Evolutionary conservation across 805 yeast species (phyloP), one percentile per base, ranked within the genome.

Genomic region (Blastobotrys robertii): DNA sequence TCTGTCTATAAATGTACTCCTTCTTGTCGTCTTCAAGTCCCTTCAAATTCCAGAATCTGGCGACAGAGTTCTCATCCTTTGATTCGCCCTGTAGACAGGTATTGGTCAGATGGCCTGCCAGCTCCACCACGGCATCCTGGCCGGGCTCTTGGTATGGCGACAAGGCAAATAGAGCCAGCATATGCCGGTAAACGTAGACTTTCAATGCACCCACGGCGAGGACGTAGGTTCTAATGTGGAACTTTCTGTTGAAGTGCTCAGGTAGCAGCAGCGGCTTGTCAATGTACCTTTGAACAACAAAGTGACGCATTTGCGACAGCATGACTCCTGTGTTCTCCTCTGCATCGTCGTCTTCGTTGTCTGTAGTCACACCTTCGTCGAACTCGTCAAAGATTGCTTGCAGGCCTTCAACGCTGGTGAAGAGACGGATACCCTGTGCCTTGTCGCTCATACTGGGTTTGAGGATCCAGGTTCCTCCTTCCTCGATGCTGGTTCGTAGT

Each of bases 401-500:
- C 39, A 92, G 66, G 54, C 87, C 92, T 7, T 79, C 84, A 30
- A 85, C 69, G 0, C 87, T 79, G 43, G 70, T 71, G 65, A 92
- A 92, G 0, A 92, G 63, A 33, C 95, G 67, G 39, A 92, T 90
- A 0, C 98, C 98, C 59, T 92, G 96, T 8, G 95, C 98, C 58
- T 90, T 81, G 58, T 92, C 98, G 55, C 94, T 83, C 96, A 92
- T 87, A 50, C 95, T 79, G 11, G 98, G 98, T 58, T 92, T 92
- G 58, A 92, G 69, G 32, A 92, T 92, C 88, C 94, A 90, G 38
- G 81, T 74, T 14, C 58, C 53, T 10, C 74, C 76, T 8, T 62
- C 59, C 46, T 79, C 81, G 30, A 92, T 65, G 51, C 83, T 95
- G 41, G 81, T 81, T 45, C 95, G 66, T 39, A 92, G 68, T 56